These are phyloP conservation scores for Apostasia shenzhenica DNA, from an alignment of 106 monocot genomes.

Conservation along the genomic window DNA sequence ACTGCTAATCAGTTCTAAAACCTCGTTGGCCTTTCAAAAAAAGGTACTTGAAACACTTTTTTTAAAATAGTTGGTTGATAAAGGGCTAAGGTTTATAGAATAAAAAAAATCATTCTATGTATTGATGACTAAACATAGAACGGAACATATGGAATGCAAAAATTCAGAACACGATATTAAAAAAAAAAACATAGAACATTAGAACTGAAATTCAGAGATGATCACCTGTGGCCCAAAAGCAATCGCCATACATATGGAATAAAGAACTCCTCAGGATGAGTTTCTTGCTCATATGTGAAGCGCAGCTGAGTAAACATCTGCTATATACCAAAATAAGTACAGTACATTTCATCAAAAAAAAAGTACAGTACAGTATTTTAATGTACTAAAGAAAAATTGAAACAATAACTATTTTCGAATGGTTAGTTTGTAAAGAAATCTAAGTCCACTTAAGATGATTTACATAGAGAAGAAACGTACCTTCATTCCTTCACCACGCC, in stretches of 20 bases:
- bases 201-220: not conserved
- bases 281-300: slow-evolving; percentile 99
- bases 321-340: not conserved
- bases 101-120: no score
- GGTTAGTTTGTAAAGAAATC: not conserved
- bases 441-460: not conserved
- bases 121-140: no score
- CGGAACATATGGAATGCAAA: no score
- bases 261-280: slow-evolving; percentile 94
- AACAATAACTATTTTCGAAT: not conserved
- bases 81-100: no score
- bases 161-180: no score
- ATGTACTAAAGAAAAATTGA: not conserved
- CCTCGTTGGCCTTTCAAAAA: no score
- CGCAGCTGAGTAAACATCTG: slow-evolving; percentile 95
- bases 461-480: slow-evolving; percentile 17
- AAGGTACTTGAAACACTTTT: no score
- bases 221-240: slow-evolving; percentile 60
- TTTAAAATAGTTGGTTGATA: no score
- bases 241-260: slow-evolving; percentile 93
- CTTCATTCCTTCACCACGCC: slow-evolving; percentile 99
- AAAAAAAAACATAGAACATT: no score
- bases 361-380: not conserved
- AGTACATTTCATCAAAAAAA: no score
- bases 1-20: no score